These are phyloP conservation scores for Ophidiomyces ophidiicola DNA, from an alignment of 2,329 filamentous ascomycete genomes.

Conservation along the genomic window DNA sequence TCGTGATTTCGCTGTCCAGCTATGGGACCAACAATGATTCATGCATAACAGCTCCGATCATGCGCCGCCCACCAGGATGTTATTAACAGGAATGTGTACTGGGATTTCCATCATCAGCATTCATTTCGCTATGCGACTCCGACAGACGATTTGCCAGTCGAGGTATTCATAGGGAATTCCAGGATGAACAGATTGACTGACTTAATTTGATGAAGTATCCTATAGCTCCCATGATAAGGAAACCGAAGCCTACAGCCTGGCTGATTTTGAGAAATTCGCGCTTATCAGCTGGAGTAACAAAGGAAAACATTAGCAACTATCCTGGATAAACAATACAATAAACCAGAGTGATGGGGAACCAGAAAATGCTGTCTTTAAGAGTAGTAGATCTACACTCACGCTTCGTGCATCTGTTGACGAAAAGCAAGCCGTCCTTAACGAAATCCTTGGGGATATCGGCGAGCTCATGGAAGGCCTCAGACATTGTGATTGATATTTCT, in stretches of 20 bases:
- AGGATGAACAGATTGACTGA: constrained; percentile 24
- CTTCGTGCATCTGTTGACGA: constrained; percentile 39
- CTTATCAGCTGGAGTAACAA: constrained; percentile 40
- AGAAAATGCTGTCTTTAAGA: not conserved
- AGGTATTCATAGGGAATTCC: not conserved
- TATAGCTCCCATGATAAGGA: constrained; percentile 49
- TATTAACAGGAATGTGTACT: constrained; percentile 43
- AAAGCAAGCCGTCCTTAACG: constrained; percentile 38
- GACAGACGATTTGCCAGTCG: not conserved
- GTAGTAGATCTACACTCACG: constrained; percentile 29
- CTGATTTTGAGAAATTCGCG: constrained; percentile 50
- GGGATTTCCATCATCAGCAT: not conserved
- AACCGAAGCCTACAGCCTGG: constrained; percentile 48
- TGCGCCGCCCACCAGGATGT: constrained; percentile 39
- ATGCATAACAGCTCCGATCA: too few relatives aligned
- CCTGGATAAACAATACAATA: constrained; percentile 9
- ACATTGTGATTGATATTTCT: constrained; percentile 33
- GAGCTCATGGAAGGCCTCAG: constrained; percentile 49
- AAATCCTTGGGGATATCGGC: constrained; percentile 47
- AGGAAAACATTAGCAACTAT: constrained; percentile 14
- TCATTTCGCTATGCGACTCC: constrained; percentile 7
- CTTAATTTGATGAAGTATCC: constrained; percentile 51
- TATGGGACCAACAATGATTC: not conserved
- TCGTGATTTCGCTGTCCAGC: not conserved
- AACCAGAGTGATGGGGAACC: constrained; percentile 11